Conservation (phyloP, 2,329 filamentous ascomycete species). For the Mollisiaceae sp. region DNA sequence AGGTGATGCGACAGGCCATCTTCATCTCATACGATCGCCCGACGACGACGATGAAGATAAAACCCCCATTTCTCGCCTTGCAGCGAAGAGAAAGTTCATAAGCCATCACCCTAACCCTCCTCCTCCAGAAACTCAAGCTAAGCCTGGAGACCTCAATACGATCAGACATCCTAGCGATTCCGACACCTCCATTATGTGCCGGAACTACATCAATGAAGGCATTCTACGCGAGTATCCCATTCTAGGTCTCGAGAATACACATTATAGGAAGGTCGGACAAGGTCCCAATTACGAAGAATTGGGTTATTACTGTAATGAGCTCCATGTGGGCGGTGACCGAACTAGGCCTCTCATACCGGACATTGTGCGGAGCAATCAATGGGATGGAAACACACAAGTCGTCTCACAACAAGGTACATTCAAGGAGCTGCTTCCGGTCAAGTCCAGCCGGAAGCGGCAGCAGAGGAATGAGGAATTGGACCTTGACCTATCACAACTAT, state of each 20-base stretch:
- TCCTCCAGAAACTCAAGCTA: slow-evolving; percentile 43
- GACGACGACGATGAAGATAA: slow-evolving; percentile 35
- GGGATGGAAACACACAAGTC: neutral
- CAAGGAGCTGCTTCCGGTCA: neutral
- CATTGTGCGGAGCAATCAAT: neutral
- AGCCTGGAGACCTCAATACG: neutral
- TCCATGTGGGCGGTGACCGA: slow-evolving; percentile 49
- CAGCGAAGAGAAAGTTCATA: slow-evolving; percentile 49
- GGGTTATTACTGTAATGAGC: slow-evolving; percentile 53
- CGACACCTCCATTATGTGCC: neutral
- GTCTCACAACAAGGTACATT: neutral
- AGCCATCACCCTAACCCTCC: slow-evolving; percentile 56
- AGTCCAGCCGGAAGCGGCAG: neutral
- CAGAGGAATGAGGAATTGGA: neutral
- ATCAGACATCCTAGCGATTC: neutral
- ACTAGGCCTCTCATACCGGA: neutral
- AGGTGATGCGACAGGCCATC: slow-evolving; percentile 65
- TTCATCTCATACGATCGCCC: slow-evolving; percentile 57
- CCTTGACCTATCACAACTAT: neutral
- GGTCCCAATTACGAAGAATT: slow-evolving; percentile 56
- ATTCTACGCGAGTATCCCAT: slow-evolving; percentile 29
- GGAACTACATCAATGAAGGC: neutral
- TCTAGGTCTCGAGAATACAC: slow-evolving; percentile 47
- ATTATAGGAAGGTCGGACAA: slow-evolving; percentile 50
- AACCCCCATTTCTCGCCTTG: neutral